Base-by-base conservation (phyloP, 2,329 filamentous ascomycete species). In the Triangularia verruculosa region DNA sequence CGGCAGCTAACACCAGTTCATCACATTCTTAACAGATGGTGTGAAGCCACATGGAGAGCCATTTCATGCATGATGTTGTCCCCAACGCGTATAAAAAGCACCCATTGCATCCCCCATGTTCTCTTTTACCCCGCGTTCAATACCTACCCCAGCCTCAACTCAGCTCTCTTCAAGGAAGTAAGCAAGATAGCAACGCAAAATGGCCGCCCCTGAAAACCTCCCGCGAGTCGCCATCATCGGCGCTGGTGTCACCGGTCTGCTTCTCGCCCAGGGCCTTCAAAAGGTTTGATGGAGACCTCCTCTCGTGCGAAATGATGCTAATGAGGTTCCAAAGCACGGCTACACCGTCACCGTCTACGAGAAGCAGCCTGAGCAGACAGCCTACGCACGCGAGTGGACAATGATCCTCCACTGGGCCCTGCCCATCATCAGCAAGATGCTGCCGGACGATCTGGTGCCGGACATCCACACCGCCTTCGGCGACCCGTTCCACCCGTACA, bases 261-360 rank as follows among this genome's bases (percentile, higher is more conserved):
- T 65, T 8, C 53, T 65, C n/a, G 65, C 62, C 22, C 65, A 65
- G 11, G 61, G 62, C 2, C 54, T 67, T 2, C 52, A 66, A 55
- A 66, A 63, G 61, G 64, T 59, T 55, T 1, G 34, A 4, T 25
- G 13, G 17, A 53, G 24, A 17, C 24, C n/a, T 34, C 32, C 32
- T 28, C 24, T 57, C 4, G 15, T 13, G 5, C 39, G 12, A 47
- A 47, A 47, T 13, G 32, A 39, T n/a, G 15, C 51, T 43, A 32
- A 24, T 43, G 15, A 54, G 15, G 22, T 55, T 25, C 7, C 32
- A 51, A 12, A 63, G 61, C 59, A 63, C 22, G 61, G 61, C 22
- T 63, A 57, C 56, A 20, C 32, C 9, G 61, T 63, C 3, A 55
- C 56, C 47, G 28, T 63, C 2, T 63, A 59, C 30, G 61, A 63